These are phyloP conservation scores for Rhizoclosmatium sp. DNA, from an alignment of 192 early-diverging fungal genomes.

Conservation along the genomic window DNA sequence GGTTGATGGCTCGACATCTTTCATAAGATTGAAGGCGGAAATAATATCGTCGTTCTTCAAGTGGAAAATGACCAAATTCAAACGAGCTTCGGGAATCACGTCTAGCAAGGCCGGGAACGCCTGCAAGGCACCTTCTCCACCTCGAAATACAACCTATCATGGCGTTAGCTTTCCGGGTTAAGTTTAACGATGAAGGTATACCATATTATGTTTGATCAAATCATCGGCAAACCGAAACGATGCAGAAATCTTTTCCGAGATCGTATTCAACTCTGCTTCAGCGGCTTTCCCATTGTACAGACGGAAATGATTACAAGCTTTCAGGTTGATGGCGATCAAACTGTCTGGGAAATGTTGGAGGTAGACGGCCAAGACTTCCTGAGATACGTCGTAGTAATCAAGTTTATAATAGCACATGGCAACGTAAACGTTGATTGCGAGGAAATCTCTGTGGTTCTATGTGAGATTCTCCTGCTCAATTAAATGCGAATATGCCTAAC, in stretches of 20 bases:
- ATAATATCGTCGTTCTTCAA: slow-evolving; percentile 65
- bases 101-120: slow-evolving; percentile 63
- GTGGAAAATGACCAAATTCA: slow-evolving; percentile 69
- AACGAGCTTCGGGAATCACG: slow-evolving; percentile 66
- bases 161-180: background rate
- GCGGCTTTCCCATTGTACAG: slow-evolving; percentile 72
- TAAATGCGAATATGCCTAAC: slow-evolving; percentile 39
- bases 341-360: slow-evolving; percentile 65
- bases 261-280: slow-evolving; percentile 60
- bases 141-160: slow-evolving; percentile 60
- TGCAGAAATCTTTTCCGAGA: slow-evolving; percentile 56
- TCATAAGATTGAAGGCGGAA: slow-evolving; percentile 68
- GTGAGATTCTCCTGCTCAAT: background rate
- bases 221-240: slow-evolving; percentile 64
- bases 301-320: slow-evolving; percentile 70
- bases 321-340: slow-evolving; percentile 64
- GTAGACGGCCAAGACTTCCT: slow-evolving; percentile 68
- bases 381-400: slow-evolving; percentile 72
- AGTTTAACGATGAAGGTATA: background rate
- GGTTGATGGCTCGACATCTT: slow-evolving; percentile 68
- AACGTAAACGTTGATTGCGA: slow-evolving; percentile 69
- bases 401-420: slow-evolving; percentile 75
- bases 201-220: slow-evolving; percentile 55
- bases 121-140: slow-evolving; percentile 66
- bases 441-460: slow-evolving; percentile 49